Evolutionary conservation across 1,284 basidiomycete genomes (phyloP).

Genomic region (Meira nashicola): DNA sequence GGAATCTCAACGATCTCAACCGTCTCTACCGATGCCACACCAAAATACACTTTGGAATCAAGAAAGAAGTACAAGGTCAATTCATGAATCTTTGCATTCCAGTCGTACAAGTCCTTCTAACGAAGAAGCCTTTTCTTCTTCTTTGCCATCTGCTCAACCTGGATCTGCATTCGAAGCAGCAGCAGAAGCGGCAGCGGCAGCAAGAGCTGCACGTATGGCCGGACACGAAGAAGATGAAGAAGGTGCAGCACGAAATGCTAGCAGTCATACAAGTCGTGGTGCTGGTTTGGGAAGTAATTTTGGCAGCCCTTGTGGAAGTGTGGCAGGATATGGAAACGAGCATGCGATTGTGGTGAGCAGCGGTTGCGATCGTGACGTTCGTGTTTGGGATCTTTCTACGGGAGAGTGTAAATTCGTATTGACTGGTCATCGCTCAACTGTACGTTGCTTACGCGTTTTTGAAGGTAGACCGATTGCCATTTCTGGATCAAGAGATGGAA

Average conservation of each 20-base stretch:
- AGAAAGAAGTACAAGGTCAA: too few relatives aligned
- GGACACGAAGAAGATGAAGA: too few relatives aligned
- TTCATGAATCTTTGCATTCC: too few relatives aligned
- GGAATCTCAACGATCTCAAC: too few relatives aligned
- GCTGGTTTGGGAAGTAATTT: slow-evolving; percentile 19
- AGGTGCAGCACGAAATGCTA: neutral
- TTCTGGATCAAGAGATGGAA: slow-evolving; percentile 80
- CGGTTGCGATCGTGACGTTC: slow-evolving; percentile 81
- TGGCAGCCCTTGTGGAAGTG: slow-evolving; percentile 43
- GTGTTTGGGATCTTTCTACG: slow-evolving; percentile 83
- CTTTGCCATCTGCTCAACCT: too few relatives aligned
- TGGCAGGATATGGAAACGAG: slow-evolving; percentile 64
- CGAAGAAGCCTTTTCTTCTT: too few relatives aligned
- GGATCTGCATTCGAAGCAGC: too few relatives aligned
- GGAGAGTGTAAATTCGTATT: slow-evolving; percentile 78
- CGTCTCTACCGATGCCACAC: too few relatives aligned
- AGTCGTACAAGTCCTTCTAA: too few relatives aligned
- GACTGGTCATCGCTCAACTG: slow-evolving; percentile 80
- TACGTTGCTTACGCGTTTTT: slow-evolving; percentile 83
- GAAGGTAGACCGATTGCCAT: slow-evolving; percentile 82
- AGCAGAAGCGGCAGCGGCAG: too few relatives aligned
- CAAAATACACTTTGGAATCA: too few relatives aligned
- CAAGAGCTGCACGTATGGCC: too few relatives aligned
- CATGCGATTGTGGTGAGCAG: slow-evolving; percentile 78
- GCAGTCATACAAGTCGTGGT: slow-evolving; percentile 1